phyloP scores from a whole-genome alignment of 2,329 filamentous ascomycete species.

The Diplodia seriata region DNA sequence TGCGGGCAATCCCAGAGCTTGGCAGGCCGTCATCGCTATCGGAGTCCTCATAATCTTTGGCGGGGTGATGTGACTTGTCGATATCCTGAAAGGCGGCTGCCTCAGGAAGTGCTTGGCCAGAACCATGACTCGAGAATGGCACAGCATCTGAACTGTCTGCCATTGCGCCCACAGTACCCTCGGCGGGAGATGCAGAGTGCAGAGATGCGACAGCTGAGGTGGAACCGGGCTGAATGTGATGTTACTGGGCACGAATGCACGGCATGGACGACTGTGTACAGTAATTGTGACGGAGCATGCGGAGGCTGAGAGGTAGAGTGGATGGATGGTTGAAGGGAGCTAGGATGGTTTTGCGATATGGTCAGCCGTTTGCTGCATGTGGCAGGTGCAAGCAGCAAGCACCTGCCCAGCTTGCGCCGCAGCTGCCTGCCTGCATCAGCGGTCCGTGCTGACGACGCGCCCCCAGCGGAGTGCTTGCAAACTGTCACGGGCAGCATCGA shows the following conservation, averaged over 20 bases:
- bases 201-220: neutral
- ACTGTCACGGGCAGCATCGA: neutral
- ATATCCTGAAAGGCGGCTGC: neutral
- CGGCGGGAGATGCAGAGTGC: neutral
- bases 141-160: neutral
- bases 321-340: neutral
- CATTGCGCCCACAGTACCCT: neutral
- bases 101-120: neutral
- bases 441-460: neutral
- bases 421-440: neutral
- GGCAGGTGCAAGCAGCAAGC: neutral
- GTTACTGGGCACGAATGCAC: neutral
- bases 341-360: neutral
- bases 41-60: conserved; percentile 36
- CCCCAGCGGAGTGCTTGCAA: too few species aligned
- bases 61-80: neutral
- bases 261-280: neutral
- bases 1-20: conserved; percentile 39
- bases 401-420: neutral
- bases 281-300: neutral
- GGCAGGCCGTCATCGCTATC: conserved; percentile 37
- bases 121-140: neutral
- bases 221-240: neutral
- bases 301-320: neutral
- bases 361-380: neutral